phyloP scores from a whole-genome alignment of 345 rosid genomes.

The Eucalyptus regnans region DNA sequence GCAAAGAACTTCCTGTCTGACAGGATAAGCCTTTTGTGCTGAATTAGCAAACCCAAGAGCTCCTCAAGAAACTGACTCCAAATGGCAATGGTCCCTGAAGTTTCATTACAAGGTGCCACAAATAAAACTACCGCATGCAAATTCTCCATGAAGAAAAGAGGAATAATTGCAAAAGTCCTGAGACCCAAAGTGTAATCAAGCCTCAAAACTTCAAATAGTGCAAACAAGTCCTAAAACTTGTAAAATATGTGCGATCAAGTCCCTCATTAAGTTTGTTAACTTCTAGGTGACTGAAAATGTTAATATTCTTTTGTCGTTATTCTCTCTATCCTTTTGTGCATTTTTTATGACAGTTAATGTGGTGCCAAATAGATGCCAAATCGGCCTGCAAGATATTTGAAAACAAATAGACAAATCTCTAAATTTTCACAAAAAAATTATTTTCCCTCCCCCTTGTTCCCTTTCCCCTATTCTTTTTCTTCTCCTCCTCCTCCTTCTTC shows the following conservation, averaged over 20 bases:
- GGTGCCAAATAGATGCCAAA: neutral
- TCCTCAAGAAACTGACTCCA: conserved; percentile 63
- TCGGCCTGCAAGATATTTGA: neutral
- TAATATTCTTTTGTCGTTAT: neutral
- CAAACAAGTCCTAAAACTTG: neutral
- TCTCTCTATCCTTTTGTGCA: neutral
- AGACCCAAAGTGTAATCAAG: neutral
- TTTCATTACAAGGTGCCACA: neutral
- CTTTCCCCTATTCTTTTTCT: neutral
- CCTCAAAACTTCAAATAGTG: neutral
- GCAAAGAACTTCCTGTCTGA: conserved; percentile 70
- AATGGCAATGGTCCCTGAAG: conserved; percentile 57
- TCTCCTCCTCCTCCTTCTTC: neutral
- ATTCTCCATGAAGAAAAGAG: neutral
- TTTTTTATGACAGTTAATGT: neutral
- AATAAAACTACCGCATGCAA: neutral
- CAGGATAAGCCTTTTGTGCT: conserved; percentile 63
- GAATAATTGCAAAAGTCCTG: neutral
- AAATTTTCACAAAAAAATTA: neutral
- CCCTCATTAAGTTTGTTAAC: neutral
- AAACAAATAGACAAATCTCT: neutral
- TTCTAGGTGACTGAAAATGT: neutral
- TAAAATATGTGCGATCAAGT: neutral
- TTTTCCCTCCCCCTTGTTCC: neutral
- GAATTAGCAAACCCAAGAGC: conserved; percentile 59